Evolutionary conservation across 164 flowering plant genomes (phyloP), one percentile per base, ranked within the genome.

Genomic region (Chimonanthus praecox): DNA sequence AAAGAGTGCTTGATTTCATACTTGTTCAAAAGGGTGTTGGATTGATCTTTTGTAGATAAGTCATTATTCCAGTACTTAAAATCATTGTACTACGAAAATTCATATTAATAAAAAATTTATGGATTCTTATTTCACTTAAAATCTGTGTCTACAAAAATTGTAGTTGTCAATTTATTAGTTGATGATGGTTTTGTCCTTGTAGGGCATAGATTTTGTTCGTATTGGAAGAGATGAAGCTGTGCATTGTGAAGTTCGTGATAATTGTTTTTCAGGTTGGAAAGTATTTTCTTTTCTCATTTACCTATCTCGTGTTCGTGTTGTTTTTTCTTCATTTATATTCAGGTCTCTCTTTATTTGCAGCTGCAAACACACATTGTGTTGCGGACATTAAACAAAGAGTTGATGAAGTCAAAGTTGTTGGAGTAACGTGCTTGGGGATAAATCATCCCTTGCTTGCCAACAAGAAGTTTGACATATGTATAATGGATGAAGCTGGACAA

Each of bases 401-500:
- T 70, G 91, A 89, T 64, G 83, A 88, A 75, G 88, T 87, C 73
- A 92, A 85, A 73, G 97, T 96, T 70, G 90, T 94, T 76, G 99
- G 90, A 72, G 95, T 92, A 63, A 96, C 99, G 54, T 96, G 99
- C 78, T 84, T 94, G 81, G 98, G 99, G 67, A 85, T 92, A 72
- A 88, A 85, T 5, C 92, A 85, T 76, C 97, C 98, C 73, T 84
- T 96, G 84, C 97, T 96, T 80, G 73, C 84, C 49, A 84, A 87
- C 79, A 92, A 84, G 87, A 89, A 78, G 83, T 96, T 96, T 87
- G 98, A 94, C 68, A 74, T 96, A 67, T 96, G 99, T 85, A 92
- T 96, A 72, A 90, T 96, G 91, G 99, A 96, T 85, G 99, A 96
- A 87, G 99, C 99, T 76, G 99, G 98, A 75, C 99, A 96, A 76